Evolutionary conservation across 2,329 filamentous ascomycete genomes (phyloP), one percentile per base, ranked within the genome.

Genomic region (Xylariaceae sp.): DNA sequence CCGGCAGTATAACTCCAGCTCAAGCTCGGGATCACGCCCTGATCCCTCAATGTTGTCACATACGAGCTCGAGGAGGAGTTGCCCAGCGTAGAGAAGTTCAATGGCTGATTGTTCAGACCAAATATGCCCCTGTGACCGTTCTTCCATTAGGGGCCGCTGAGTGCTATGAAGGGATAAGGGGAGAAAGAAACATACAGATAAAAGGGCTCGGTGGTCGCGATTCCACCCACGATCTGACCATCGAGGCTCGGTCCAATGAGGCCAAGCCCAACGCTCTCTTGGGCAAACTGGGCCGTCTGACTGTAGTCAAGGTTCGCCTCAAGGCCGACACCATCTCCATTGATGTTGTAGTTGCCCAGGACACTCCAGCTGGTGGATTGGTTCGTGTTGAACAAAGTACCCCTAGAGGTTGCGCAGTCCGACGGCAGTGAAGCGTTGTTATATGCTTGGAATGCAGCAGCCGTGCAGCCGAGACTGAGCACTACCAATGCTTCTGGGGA

Each of bases 1-100:
- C 61, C 61, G 5, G 62, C 61, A 5, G 61, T 64, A 36, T 64
- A 65, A 31, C 59, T 61, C 55, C 61, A 65, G 31, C 59, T 63
- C 11, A 63, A 40, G 36, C 59, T 63, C 6, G 60, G 60, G 17
- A 63, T 64, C 13, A 49, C 34, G 4, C 52, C 48, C 19, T 59
- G 44, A 14, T 56, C 45, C 38, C 60, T 64, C 5, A 65, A 44
- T 1, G 51, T 55, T 5, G 53, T 53, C 28, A 65, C 42, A 23
- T 60, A 61, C 9, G 59, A 58, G 5, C 52, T 46, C 6, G 53
- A 38, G 8, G 59, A 55, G 37, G 36, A 50, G 36, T 63, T 63
- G 3, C 58, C 56, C 13, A 63, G 30, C 5, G 51, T 46, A n/a
- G 35, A 53, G 35, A 55, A 59, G 43, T 63, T 64, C 11, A 59